These are phyloP conservation scores for Pichia deserticola DNA, from an alignment of 805 yeast species.

Conservation along the genomic window DNA sequence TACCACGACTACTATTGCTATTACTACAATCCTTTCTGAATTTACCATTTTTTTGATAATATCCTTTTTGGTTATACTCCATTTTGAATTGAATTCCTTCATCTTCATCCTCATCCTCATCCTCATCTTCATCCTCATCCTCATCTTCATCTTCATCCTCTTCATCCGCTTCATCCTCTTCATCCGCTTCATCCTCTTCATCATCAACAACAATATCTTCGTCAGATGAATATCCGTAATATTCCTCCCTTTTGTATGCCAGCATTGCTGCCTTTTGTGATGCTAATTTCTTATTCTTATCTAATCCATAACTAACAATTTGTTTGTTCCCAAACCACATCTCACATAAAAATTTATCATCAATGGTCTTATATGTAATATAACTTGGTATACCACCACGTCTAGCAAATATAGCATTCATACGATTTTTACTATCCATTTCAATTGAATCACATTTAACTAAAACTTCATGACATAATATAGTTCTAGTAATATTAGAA, in stretches of 20 bases:
- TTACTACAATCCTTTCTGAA: no score
- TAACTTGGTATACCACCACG: constrained; percentile 10
- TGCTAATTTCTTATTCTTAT: constrained; percentile 9
- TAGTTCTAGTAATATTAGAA: not conserved
- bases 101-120: not conserved
- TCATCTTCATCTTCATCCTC: not conserved
- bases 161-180: not conserved
- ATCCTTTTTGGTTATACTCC: no score
- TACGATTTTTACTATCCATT: constrained; percentile 11
- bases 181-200: not conserved
- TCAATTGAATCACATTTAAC: constrained; percentile 6
- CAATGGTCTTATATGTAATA: constrained; percentile 2
- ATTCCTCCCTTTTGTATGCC: constrained; percentile 11
- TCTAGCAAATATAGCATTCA: constrained; percentile 10
- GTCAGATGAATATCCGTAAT: constrained; percentile 2
- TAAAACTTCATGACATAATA: constrained; percentile 13
- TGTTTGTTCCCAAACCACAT: constrained; percentile 10
- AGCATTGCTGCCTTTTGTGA: constrained; percentile 17
- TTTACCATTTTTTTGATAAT: no score
- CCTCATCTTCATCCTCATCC: not conserved
- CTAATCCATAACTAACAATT: constrained; percentile 14
- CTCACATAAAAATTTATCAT: constrained; percentile 10
- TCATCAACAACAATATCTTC: not conserved
- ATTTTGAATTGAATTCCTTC: no score
- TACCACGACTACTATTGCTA: no score